Percentiles rank a stretch among this genome's conserved stretches.
phyloP scores from a whole-genome alignment of 2,329 filamentous ascomycete species.

The Aspergillus sp. region DNA sequence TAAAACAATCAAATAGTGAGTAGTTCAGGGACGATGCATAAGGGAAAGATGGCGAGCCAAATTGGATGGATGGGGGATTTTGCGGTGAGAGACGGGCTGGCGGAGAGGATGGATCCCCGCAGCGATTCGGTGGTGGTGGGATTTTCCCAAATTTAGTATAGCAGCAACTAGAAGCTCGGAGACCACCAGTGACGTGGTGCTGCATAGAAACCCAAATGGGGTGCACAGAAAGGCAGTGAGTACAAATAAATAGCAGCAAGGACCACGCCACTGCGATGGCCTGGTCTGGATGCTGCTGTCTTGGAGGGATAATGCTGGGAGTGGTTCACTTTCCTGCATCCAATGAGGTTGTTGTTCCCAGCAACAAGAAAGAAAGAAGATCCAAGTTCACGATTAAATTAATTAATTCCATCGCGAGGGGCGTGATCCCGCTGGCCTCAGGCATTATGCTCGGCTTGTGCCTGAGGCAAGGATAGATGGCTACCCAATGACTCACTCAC shows the following conservation, averaged over 20 bases:
- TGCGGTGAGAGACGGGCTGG: constrained; percentile 24
- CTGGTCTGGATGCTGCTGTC: constrained; percentile 6
- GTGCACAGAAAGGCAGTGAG: no score
- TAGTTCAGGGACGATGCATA: constrained; percentile 21
- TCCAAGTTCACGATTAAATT: no score
- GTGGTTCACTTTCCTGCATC: no score
- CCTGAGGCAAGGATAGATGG: constrained; percentile 6
- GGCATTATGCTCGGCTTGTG: neutral
- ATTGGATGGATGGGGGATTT: constrained; percentile 13
- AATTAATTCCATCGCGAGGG: no score
- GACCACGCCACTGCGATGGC: neutral
- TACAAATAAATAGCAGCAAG: neutral
- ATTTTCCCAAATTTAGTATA: constrained; percentile 8
- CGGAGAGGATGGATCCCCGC: constrained; percentile 18
- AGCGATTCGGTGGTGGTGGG: constrained; percentile 11
- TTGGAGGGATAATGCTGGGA: constrained; percentile 4
- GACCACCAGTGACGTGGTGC: constrained; percentile 26
- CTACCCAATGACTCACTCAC: neutral
- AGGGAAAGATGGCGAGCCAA: constrained; percentile 8
- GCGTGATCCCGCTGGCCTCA: no score
- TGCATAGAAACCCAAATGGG: constrained; percentile 33
- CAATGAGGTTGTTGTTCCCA: no score
- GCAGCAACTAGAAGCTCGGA: constrained; percentile 17
- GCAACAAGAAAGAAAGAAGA: no score
- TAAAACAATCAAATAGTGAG: neutral